Evolutionary conservation across 306 rosid genomes (phyloP).

Genomic region (Notholithocarpus densiflorus): DNA sequence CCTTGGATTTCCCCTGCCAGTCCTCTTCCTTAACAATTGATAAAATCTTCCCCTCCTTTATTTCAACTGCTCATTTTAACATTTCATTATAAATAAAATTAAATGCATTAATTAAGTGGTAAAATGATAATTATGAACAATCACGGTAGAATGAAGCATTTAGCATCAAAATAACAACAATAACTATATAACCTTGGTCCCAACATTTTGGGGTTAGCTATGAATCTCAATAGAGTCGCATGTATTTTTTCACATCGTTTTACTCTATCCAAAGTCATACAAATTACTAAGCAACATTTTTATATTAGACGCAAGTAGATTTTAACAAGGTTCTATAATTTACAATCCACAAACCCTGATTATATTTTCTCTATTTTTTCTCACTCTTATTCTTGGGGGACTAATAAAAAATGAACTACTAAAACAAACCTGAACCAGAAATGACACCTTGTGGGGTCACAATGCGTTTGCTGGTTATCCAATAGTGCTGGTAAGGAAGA

Average conservation of each 20-base stretch:
- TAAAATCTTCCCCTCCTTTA: constrained; percentile 64
- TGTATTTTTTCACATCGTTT: too few species aligned
- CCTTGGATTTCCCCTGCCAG: constrained; percentile 33
- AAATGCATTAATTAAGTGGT: not conserved
- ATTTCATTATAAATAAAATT: not conserved
- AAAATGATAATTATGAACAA: not conserved
- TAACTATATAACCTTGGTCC: not conserved
- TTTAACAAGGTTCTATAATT: not conserved
- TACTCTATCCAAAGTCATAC: too few species aligned
- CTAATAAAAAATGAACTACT: not conserved
- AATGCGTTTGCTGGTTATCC: constrained; percentile 88
- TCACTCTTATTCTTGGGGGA: not conserved
- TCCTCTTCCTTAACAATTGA: constrained; percentile 61
- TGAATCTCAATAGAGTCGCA: too few species aligned
- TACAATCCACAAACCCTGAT: not conserved
- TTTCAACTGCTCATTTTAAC: constrained; percentile 60
- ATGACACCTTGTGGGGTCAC: constrained; percentile 78
- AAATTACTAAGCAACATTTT: not conserved
- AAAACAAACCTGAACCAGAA: constrained; percentile 72
- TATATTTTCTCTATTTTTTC: not conserved
- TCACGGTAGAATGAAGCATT: not conserved
- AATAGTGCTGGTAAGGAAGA: constrained; percentile 57
- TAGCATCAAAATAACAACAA: not conserved
- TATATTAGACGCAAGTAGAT: not conserved
- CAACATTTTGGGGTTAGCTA: too few species aligned